These are phyloP conservation scores for Podospora pseudocomata DNA, from an alignment of 495 filamentous ascomycete species.

Conservation along the genomic window DNA sequence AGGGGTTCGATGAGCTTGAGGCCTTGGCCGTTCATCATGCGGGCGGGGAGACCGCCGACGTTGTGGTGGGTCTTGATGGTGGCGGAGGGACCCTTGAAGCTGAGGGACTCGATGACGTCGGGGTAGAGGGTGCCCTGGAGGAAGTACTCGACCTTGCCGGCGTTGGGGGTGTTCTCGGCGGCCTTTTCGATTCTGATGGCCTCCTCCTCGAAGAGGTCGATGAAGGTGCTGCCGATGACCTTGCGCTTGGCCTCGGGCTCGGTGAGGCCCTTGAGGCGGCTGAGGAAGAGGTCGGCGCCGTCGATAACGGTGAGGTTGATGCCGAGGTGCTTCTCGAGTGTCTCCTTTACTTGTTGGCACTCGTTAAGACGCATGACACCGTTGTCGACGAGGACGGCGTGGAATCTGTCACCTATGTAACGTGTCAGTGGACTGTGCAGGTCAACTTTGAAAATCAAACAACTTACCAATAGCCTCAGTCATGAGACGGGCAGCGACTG, in stretches of 20 bases:
- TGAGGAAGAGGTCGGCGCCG: conserved; percentile 69
- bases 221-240: conserved; percentile 72
- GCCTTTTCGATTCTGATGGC: conserved; percentile 70
- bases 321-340: conserved; percentile 69
- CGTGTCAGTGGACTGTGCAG: conserved; percentile 11
- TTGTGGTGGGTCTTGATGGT: conserved; percentile 63
- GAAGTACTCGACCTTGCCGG: conserved; percentile 27
- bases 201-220: conserved; percentile 82
- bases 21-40: conserved; percentile 34
- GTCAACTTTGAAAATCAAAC: background rate
- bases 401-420: conserved; percentile 71
- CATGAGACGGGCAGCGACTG: conserved; percentile 86
- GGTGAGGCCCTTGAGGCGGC: conserved; percentile 64
- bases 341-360: conserved; percentile 72
- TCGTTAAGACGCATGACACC: conserved; percentile 86
- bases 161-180: conserved; percentile 53
- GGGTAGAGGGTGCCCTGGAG: conserved; percentile 37
- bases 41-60: conserved; percentile 41
- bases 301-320: conserved; percentile 91
- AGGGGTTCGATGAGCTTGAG: conserved; percentile 62
- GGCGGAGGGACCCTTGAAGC: conserved; percentile 73
- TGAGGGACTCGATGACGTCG: conserved; percentile 77
- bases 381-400: conserved; percentile 82
- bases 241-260: conserved; percentile 93
- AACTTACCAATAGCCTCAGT: conserved; percentile 9